Evolutionary conservation across 306 rosid species (phyloP).

Genomic region (Cicer cuneatum): DNA sequence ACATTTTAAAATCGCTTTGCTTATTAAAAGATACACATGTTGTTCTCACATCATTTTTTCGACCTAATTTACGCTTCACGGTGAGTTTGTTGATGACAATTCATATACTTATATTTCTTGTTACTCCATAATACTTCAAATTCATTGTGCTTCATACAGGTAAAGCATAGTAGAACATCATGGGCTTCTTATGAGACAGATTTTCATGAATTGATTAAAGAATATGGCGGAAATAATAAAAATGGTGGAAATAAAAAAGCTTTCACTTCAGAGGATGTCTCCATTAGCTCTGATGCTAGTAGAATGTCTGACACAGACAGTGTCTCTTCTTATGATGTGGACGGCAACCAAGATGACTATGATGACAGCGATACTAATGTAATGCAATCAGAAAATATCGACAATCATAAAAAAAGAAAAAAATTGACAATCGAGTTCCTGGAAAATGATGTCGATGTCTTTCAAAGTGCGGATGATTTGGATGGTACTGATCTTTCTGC

Average conservation of each 20-base stretch:
- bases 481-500: slow-evolving; percentile 63
- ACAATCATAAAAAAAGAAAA: slow-evolving; percentile 54
- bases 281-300: slow-evolving; percentile 47
- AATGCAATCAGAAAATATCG: slow-evolving; percentile 46
- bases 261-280: slow-evolving; percentile 40
- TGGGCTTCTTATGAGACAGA: slow-evolving; percentile 70
- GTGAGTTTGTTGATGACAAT: slow-evolving; percentile 58
- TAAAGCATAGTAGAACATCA: slow-evolving; percentile 78
- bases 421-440: slow-evolving; percentile 77
- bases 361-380: slow-evolving; percentile 47
- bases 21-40: slow-evolving; percentile 75
- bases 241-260: slow-evolving; percentile 52
- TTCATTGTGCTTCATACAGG: slow-evolving; percentile 57
- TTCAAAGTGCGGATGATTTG: slow-evolving; percentile 76
- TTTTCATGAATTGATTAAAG: slow-evolving; percentile 64
- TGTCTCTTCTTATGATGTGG: slow-evolving; percentile 50
- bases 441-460: slow-evolving; percentile 77
- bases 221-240: slow-evolving; percentile 57
- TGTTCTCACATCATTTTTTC: slow-evolving; percentile 85
- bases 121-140: slow-evolving; percentile 16
- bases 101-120: neutral
- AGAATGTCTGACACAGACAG: slow-evolving; percentile 51
- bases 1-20: slow-evolving; percentile 71
- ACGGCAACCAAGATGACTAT: slow-evolving; percentile 51
- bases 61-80: slow-evolving; percentile 74